Evolutionary conservation across 352 stramenopile species (phyloP).

Genomic region (Thraustochytrium striatum): DNA sequence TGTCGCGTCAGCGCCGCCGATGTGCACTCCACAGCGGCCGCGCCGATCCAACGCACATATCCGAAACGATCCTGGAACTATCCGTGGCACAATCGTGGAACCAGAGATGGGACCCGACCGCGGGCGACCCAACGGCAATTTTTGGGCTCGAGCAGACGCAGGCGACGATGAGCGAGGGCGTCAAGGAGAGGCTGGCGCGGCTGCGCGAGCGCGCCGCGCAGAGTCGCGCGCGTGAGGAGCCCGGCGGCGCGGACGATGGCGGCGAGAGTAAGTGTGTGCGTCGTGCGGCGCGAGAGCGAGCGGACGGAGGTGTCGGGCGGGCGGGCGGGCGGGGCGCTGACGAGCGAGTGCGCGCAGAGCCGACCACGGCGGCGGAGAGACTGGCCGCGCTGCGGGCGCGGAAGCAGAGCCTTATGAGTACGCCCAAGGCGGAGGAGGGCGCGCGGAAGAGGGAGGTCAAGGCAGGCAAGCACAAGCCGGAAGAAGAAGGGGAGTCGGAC

Average conservation of each 20-base stretch:
- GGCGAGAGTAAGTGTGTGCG: background rate
- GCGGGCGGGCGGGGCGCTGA: background rate
- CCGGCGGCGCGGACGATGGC: background rate
- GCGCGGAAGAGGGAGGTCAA: background rate
- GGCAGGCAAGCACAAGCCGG: background rate
- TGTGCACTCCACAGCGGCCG: too few species aligned
- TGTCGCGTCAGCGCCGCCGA: too few species aligned
- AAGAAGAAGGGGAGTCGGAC: conserved; percentile 5
- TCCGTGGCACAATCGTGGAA: too few species aligned
- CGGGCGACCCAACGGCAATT: too few species aligned
- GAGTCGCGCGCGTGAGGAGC: background rate
- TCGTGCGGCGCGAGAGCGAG: background rate
- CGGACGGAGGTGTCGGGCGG: background rate
- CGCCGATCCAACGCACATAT: too few species aligned
- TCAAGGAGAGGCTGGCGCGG: conserved; percentile 27
- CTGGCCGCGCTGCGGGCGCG: conserved; percentile 32
- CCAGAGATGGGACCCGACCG: too few species aligned
- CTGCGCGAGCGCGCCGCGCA: conserved; percentile 1
- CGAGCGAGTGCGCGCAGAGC: background rate
- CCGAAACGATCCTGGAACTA: too few species aligned
- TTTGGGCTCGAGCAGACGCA: too few species aligned
- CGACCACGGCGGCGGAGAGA: conserved; percentile 8
- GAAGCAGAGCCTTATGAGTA: background rate
- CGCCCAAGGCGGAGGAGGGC: background rate
- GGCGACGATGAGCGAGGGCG: background rate